Evolutionary conservation across 192 early-diverging fungal species (phyloP).

Genomic region (Podila horticola): DNA sequence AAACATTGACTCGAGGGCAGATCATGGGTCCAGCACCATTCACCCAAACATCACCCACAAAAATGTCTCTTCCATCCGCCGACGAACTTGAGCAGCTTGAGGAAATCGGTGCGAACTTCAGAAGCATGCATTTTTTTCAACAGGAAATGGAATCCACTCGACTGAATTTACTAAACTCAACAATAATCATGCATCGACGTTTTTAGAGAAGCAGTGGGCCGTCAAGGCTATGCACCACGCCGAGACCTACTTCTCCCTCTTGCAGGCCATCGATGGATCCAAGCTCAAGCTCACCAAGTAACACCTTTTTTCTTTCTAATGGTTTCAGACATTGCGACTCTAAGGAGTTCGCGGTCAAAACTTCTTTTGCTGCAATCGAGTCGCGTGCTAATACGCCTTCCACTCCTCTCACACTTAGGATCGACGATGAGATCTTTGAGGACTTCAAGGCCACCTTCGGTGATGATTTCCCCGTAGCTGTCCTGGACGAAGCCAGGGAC

Average conservation of each 20-base stretch:
- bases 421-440: conserved; percentile 86
- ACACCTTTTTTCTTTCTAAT: background rate
- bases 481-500: conserved; percentile 77
- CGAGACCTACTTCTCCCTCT: conserved; percentile 91
- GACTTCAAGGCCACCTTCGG: conserved; percentile 80
- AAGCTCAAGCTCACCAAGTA: conserved; percentile 87
- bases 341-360: background rate
- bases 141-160: background rate
- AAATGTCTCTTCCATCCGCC: conserved; percentile 75
- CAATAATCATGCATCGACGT: conserved; percentile 3
- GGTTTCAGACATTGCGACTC: background rate
- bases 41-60: background rate
- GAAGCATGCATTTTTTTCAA: background rate
- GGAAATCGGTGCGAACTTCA: conserved; percentile 70
- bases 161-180: background rate
- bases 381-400: conserved; percentile 3
- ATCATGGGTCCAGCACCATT: conserved; percentile 32
- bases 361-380: background rate
- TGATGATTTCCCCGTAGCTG: conserved; percentile 70
- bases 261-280: conserved; percentile 72
- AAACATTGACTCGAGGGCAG: conserved; percentile 55
- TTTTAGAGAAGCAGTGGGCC: conserved; percentile 93
- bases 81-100: conserved; percentile 79
- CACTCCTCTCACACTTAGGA: conserved; percentile 40
- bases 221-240: conserved; percentile 96